phyloP scores from a whole-genome alignment of 192 early-diverging fungal genomes.

The Podila verticillata region DNA sequence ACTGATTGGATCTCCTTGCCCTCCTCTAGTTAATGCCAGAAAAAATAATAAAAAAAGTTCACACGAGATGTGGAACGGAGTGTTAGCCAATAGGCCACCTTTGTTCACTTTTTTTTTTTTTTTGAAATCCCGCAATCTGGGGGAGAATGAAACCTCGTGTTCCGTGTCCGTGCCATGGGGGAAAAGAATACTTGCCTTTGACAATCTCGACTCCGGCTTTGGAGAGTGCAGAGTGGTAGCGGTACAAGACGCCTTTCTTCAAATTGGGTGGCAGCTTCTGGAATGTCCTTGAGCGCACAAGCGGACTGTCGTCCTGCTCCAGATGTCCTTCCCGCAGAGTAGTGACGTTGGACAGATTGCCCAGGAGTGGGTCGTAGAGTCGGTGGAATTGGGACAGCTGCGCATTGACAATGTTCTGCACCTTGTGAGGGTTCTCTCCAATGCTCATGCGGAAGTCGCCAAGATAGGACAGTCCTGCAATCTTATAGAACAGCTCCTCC shows the following conservation, averaged over 20 bases:
- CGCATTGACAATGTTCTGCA: constrained; percentile 90
- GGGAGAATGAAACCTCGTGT: too few relatives aligned
- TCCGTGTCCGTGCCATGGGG: neutral
- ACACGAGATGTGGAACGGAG: too few relatives aligned
- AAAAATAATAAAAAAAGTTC: too few relatives aligned
- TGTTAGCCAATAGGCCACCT: too few relatives aligned
- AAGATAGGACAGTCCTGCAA: constrained; percentile 87
- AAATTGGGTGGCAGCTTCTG: constrained; percentile 85
- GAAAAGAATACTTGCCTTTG: constrained; percentile 4
- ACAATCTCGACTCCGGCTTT: constrained; percentile 44
- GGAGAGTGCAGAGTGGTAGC: constrained; percentile 42
- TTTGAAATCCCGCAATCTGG: too few relatives aligned
- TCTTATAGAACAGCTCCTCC: constrained; percentile 80
- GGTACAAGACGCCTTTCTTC: constrained; percentile 52
- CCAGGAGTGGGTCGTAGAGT: constrained; percentile 63
- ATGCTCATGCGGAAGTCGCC: constrained; percentile 95
- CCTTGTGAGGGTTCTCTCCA: constrained; percentile 96
- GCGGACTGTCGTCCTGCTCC: constrained; percentile 72
- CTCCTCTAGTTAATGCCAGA: constrained; percentile 25
- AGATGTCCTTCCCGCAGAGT: constrained; percentile 46
- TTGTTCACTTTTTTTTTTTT: too few relatives aligned
- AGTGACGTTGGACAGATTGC: constrained; percentile 62
- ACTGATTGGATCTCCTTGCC: constrained; percentile 49
- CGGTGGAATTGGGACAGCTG: constrained; percentile 71
- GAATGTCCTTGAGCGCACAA: constrained; percentile 72